Percentiles rank a stretch among this genome's conserved stretches.
These are phyloP conservation scores for Tulasnella calospora DNA, from an alignment of 768 basidiomycete genomes.

Conservation along the genomic window DNA sequence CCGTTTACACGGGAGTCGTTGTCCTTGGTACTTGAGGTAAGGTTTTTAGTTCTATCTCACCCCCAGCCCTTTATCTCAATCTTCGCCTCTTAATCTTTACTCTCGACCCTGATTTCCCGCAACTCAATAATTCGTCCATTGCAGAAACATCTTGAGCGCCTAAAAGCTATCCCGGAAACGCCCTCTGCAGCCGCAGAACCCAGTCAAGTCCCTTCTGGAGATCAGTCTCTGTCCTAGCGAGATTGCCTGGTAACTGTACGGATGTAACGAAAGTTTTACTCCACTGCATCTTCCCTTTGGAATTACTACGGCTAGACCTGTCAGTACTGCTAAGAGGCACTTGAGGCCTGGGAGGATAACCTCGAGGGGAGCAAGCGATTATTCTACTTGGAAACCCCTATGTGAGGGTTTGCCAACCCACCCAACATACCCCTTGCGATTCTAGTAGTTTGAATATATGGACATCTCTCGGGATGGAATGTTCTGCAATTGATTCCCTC, in stretches of 20 bases:
- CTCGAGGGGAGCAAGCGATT: too few relatives aligned
- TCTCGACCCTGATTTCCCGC: neutral
- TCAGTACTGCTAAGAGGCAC: constrained; percentile 34
- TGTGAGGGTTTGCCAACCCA: too few relatives aligned
- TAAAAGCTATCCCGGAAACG: constrained; percentile 77
- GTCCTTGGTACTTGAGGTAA: constrained; percentile 84
- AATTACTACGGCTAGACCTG: constrained; percentile 23
- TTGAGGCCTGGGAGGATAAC: too few relatives aligned
- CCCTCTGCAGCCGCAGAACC: constrained; percentile 32
- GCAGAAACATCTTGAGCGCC: constrained; percentile 81
- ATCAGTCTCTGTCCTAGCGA: constrained; percentile 76
- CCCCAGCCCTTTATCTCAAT: constrained; percentile 16
- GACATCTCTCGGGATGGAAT: too few relatives aligned
- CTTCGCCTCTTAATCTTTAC: neutral
- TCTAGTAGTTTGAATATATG: too few relatives aligned
- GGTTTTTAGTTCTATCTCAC: neutral
- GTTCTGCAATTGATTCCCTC: too few relatives aligned
- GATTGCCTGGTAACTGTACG: constrained; percentile 51
- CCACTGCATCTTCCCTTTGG: neutral
- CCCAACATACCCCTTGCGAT: too few relatives aligned
- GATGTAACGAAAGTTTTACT: constrained; percentile 53
- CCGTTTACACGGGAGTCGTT: constrained; percentile 94
- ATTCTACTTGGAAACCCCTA: too few relatives aligned
- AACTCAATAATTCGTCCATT: neutral
- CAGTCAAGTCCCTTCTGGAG: constrained; percentile 60